These are phyloP conservation scores for Coniochaeta ligniaria DNA, from an alignment of 2,329 filamentous ascomycete genomes.

Conservation along the genomic window DNA sequence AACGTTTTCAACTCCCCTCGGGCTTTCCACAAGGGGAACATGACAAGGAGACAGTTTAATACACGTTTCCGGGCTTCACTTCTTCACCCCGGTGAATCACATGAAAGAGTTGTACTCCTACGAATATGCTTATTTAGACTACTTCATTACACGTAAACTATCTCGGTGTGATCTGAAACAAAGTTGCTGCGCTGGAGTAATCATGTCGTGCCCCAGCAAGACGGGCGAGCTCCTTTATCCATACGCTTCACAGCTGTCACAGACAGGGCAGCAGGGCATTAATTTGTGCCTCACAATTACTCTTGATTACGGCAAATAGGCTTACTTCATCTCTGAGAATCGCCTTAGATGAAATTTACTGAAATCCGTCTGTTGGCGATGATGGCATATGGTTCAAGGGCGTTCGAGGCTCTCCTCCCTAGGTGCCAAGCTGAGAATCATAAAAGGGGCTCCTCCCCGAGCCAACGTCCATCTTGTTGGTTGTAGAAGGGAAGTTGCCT, in stretches of 20 bases:
- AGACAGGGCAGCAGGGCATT: background rate
- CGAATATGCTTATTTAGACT: background rate
- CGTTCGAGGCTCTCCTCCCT: background rate
- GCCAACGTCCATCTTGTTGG: background rate
- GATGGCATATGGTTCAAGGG: background rate
- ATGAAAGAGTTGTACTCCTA: background rate
- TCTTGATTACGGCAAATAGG: conserved; percentile 10
- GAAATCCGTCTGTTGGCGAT: background rate
- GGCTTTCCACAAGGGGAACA: background rate
- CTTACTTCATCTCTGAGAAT: conserved; percentile 11
- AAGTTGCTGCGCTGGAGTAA: background rate
- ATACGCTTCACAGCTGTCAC: background rate
- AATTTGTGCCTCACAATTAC: conserved; percentile 13
- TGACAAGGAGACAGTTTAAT: background rate
- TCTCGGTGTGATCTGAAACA: background rate
- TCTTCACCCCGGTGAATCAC: background rate
- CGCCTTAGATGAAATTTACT: conserved; percentile 9
- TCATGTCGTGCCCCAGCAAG: background rate
- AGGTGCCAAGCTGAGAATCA: background rate
- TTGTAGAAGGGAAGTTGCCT: conserved; percentile 3
- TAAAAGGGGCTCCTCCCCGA: background rate
- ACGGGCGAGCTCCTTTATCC: background rate
- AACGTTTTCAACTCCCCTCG: background rate
- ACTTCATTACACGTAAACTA: background rate
- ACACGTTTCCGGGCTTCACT: background rate